These are phyloP conservation scores for Glycine soja DNA, from an alignment of 306 rosid species.

Conservation along the genomic window DNA sequence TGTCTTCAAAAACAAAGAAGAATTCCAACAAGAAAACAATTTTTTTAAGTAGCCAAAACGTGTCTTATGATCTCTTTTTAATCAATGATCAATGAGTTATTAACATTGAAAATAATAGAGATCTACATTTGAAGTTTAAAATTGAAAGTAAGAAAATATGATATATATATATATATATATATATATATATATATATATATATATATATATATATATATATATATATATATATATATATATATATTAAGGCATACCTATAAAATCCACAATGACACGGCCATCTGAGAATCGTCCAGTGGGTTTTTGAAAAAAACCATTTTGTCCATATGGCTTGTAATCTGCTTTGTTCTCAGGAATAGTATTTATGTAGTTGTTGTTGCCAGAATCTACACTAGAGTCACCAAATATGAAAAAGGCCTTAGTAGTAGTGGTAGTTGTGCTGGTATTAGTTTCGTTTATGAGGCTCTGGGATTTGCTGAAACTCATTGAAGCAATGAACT, in stretches of 20 bases:
- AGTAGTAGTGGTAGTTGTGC: not conserved
- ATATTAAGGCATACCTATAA: too few species aligned
- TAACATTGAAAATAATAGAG: not conserved
- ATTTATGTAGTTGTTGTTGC: conserved; percentile 66
- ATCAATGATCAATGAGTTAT: too few species aligned
- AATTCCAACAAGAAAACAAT: not conserved
- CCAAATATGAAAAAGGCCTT: conserved; percentile 67
- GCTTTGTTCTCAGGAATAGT: too few species aligned
- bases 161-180: too few species aligned
- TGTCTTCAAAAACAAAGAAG: not conserved
- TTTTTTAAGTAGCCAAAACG: not conserved
- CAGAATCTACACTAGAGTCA: conserved; percentile 68
- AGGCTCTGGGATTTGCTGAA: conserved; percentile 36
- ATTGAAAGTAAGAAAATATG: not conserved
- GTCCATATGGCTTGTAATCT: too few species aligned
- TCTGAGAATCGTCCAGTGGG: too few species aligned
- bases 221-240: too few species aligned
- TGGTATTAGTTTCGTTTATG: not conserved
- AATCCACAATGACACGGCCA: too few species aligned
- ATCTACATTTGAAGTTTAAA: not conserved
- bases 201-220: too few species aligned
- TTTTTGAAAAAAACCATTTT: too few species aligned
- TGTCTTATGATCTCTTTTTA: not conserved
- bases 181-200: too few species aligned
- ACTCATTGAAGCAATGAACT: conserved; percentile 38